A percentile compares a stretch with the other conserved stretches of the same genome.
Evolutionary conservation across 176 grass and related monocot species (phyloP).

Genomic region (Eragrostis nindensis): DNA sequence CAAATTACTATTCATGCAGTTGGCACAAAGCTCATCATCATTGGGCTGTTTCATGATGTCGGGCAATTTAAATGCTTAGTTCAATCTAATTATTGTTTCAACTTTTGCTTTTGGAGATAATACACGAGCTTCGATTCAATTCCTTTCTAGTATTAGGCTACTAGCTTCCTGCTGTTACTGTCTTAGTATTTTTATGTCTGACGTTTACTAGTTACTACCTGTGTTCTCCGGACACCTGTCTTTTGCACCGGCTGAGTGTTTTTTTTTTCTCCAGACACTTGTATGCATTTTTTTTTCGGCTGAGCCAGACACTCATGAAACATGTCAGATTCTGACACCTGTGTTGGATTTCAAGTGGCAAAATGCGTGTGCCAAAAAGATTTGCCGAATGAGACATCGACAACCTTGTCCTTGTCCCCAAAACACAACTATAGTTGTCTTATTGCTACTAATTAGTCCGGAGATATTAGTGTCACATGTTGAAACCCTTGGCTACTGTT

Average conservation of each 20-base stretch:
- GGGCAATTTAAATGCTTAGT: slow-evolving; percentile 13
- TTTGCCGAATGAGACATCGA: no score
- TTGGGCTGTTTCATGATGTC: neutral
- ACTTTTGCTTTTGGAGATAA: slow-evolving; percentile 19
- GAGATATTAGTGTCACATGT: neutral
- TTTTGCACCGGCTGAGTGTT: no score
- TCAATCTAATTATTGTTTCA: neutral
- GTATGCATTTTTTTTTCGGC: no score
- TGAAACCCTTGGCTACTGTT: neutral
- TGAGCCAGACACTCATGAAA: no score
- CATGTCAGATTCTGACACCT: no score
- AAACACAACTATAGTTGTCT: neutral
- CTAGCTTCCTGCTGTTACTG: no score
- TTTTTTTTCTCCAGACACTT: no score
- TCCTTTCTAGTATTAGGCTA: slow-evolving; percentile 20
- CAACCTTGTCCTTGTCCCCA: no score
- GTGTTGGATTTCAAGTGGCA: no score
- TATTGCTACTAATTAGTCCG: neutral
- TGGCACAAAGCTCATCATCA: neutral
- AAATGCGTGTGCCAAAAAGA: no score
- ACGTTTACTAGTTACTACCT: no score
- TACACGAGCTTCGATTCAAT: neutral
- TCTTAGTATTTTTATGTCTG: neutral
- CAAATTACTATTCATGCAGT: neutral
- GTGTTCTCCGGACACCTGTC: no score